Evolutionary conservation across 2,329 filamentous ascomycete species (phyloP).

Genomic region (Aspergillus novofumigatus): DNA sequence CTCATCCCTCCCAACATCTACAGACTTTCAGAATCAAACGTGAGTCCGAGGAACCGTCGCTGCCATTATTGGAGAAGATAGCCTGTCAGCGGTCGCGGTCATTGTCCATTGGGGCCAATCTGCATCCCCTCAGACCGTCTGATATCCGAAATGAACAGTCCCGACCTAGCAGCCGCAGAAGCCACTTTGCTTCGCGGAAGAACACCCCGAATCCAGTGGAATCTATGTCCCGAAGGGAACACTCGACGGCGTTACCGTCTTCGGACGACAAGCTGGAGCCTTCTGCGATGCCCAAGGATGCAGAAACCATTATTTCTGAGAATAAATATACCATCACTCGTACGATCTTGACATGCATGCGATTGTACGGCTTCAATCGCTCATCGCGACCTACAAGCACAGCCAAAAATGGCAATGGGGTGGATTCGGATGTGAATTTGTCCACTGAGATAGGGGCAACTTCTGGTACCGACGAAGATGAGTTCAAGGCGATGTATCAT

Average conservation of each 20-base stretch:
- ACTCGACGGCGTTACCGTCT: constrained; percentile 13
- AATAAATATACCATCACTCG: constrained; percentile 41
- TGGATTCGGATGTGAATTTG: not conserved
- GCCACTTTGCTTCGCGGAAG: constrained; percentile 11
- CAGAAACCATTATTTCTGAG: constrained; percentile 28
- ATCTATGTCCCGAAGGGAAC: constrained; percentile 6
- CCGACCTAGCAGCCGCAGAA: constrained; percentile 20
- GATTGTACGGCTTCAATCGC: constrained; percentile 40
- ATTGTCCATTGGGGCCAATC: constrained; percentile 28
- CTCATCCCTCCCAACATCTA: constrained; percentile 27
- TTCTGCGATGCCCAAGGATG: constrained; percentile 19
- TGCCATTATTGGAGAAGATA: constrained; percentile 27
- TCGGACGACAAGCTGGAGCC: constrained; percentile 15
- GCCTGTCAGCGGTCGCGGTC: constrained; percentile 29
- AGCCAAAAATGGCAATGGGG: not conserved
- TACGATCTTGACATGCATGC: constrained; percentile 42
- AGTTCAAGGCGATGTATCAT: constrained; percentile 43
- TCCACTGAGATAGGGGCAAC: not conserved
- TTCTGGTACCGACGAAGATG: constrained; percentile 33
- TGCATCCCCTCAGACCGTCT: constrained; percentile 17
- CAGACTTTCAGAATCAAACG: constrained; percentile 32
- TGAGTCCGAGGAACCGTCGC: constrained; percentile 30
- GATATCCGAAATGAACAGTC: constrained; percentile 13
- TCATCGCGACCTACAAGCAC: constrained; percentile 18
- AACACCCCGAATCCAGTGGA: constrained; percentile 27